These are phyloP conservation scores for Colletotrichum echinochloae DNA, from an alignment of 2,329 filamentous ascomycete species.

Conservation along the genomic window DNA sequence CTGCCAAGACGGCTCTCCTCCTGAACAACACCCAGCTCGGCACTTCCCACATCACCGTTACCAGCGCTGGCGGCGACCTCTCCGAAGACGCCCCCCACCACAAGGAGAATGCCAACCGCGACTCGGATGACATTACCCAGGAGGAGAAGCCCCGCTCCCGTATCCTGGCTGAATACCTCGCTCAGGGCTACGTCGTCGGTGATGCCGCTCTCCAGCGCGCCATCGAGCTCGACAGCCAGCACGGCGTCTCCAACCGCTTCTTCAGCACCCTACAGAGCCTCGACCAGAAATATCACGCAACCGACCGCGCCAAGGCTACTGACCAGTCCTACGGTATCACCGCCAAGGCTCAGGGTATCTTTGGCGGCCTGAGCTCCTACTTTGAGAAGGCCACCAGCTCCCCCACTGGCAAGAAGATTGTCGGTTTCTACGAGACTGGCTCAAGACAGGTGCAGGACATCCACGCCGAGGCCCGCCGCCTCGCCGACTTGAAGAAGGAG, in stretches of 20 bases:
- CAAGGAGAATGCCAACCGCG: conserved; percentile 66
- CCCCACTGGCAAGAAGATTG: conserved; percentile 88
- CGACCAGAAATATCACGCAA: conserved; percentile 88
- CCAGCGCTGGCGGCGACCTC: conserved; percentile 73
- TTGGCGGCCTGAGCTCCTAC: conserved; percentile 81
- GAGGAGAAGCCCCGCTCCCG: conserved; percentile 97
- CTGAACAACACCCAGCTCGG: conserved; percentile 97
- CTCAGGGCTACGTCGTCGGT: conserved; percentile 89
- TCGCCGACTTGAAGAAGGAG: conserved; percentile 88
- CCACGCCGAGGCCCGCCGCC: conserved; percentile 87
- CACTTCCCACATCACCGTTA: conserved; percentile 82
- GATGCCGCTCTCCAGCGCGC: conserved; percentile 81
- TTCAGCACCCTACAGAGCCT: conserved; percentile 79
- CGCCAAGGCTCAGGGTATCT: conserved; percentile 74
- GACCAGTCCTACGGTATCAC: conserved; percentile 88
- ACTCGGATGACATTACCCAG: conserved; percentile 81
- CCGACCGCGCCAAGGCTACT: conserved; percentile 84
- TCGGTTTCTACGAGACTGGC: conserved; percentile 86
- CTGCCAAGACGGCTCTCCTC: conserved; percentile 95
- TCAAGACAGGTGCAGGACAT: conserved; percentile 94
- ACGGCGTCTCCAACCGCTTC: conserved; percentile 87
- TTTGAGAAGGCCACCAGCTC: conserved; percentile 93
- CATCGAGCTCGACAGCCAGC: conserved; percentile 89
- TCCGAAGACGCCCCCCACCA: conserved; percentile 69
- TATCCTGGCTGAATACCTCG: conserved; percentile 95